Conservation (phyloP, 768 basidiomycete species). For the Leccinum longicurvipes region DNA sequence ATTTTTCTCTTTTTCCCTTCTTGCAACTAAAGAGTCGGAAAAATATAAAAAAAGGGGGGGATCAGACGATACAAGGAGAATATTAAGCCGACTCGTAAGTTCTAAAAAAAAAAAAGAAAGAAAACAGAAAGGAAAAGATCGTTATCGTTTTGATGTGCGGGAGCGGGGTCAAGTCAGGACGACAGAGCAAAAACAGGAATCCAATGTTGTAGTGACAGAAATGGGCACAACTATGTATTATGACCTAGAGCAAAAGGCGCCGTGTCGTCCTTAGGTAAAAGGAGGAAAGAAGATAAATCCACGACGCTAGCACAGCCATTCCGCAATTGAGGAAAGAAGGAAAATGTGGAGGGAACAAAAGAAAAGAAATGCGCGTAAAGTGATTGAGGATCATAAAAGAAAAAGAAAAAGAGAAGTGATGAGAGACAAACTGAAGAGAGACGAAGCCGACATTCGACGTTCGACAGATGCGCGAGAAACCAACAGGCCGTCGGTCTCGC, state of each 20-base stretch:
- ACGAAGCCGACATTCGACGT: slow-evolving; percentile 22
- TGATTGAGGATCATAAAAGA: slow-evolving; percentile 1
- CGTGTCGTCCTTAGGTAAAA: slow-evolving; percentile 26
- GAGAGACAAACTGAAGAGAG: slow-evolving; percentile 6
- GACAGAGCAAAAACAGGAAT: slow-evolving; percentile 30
- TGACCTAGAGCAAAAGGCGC: slow-evolving; percentile 23
- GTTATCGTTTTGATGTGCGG: slow-evolving; percentile 24
- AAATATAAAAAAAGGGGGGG: background rate
- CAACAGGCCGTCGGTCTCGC: slow-evolving; percentile 2
- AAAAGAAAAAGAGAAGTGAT: slow-evolving; percentile 31
- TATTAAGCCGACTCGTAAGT: slow-evolving; percentile 21
- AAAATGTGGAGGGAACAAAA: slow-evolving; percentile 5
- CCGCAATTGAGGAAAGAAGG: slow-evolving; percentile 8
- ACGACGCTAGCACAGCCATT: slow-evolving; percentile 25
- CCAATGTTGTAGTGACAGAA: slow-evolving; percentile 28
- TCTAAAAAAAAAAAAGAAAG: slow-evolving; percentile 6
- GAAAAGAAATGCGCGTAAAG: slow-evolving; percentile 20
- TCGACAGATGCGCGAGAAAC: slow-evolving; percentile 18
- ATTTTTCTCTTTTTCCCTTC: slow-evolving; percentile 9
- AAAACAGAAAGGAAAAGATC: slow-evolving; percentile 14
- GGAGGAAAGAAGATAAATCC: slow-evolving; percentile 3
- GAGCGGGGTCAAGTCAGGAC: background rate
- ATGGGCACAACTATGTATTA: slow-evolving; percentile 26
- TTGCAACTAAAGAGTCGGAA: background rate
- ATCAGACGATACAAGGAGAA: slow-evolving; percentile 8